These are phyloP conservation scores for Keithomyces neogunnii DNA, from an alignment of 2,329 filamentous ascomycete genomes.

Conservation along the genomic window DNA sequence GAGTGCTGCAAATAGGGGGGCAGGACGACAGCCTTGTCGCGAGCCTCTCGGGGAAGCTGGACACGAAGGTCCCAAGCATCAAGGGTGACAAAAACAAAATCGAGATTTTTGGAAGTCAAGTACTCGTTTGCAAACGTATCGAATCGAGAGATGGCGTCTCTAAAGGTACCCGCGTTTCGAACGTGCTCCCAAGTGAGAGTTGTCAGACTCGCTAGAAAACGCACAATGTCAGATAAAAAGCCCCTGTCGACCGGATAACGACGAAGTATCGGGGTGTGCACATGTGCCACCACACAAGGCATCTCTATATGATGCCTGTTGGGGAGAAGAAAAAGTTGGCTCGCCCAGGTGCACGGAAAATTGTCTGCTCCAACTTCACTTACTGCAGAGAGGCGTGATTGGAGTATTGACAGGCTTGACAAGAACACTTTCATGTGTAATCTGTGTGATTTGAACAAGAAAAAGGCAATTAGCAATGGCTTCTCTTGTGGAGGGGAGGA, in stretches of 20 bases:
- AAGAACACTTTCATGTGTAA: slow-evolving; percentile 90
- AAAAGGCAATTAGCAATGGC: slow-evolving; percentile 7
- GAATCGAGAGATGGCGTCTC: slow-evolving; percentile 92
- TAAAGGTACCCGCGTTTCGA: slow-evolving; percentile 91
- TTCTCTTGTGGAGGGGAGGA: neutral
- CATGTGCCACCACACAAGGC: neutral
- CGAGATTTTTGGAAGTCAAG: slow-evolving; percentile 79
- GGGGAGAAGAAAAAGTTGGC: neutral
- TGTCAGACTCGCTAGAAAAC: slow-evolving; percentile 75
- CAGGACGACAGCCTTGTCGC: slow-evolving; percentile 94
- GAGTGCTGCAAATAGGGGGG: slow-evolving; percentile 97
- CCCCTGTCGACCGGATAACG: neutral
- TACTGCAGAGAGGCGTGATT: slow-evolving; percentile 97
- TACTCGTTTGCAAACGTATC: slow-evolving; percentile 91
- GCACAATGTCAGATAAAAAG: neutral
- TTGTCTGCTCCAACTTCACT: slow-evolving; percentile 36
- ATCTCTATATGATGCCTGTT: neutral
- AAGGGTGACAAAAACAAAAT: slow-evolving; percentile 96
- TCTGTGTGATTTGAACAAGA: slow-evolving; percentile 47
- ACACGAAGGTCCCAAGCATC: slow-evolving; percentile 98
- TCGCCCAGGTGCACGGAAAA: slow-evolving; percentile 2
- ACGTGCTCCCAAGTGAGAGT: slow-evolving; percentile 99
- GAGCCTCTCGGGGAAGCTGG: slow-evolving; percentile 92
- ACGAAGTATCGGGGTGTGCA: neutral
- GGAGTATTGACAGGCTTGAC: slow-evolving; percentile 98